Conservation (phyloP, 495 filamentous ascomycete genomes). For the Pseudotulostoma volvatum region DNA sequence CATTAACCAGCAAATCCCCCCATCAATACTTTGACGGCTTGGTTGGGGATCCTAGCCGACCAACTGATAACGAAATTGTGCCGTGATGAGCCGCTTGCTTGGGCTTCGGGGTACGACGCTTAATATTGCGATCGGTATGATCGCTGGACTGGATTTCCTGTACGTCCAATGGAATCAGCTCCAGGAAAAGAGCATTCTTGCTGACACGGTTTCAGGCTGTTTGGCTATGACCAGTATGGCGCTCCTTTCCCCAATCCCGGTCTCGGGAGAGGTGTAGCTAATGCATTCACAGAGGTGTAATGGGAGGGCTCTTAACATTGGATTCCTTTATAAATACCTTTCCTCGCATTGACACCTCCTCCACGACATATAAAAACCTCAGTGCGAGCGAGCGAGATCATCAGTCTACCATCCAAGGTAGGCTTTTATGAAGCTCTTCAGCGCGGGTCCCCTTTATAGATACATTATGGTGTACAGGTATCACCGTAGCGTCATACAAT, state of each 20-base stretch:
- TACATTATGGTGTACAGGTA: constrained; percentile 20
- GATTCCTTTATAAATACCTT: constrained; percentile 37
- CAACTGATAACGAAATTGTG: too few species aligned
- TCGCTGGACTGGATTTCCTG: constrained; percentile 56
- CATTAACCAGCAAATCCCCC: background rate
- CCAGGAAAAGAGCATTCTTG: background rate
- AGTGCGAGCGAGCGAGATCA: constrained; percentile 14
- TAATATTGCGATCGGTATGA: constrained; percentile 47
- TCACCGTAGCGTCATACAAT: constrained; percentile 51
- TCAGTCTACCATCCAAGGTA: constrained; percentile 41
- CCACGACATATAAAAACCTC: constrained; percentile 12
- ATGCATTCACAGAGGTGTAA: constrained; percentile 30
- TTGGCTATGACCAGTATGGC: constrained; percentile 22
- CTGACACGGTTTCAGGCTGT: constrained; percentile 11
- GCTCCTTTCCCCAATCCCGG: background rate
- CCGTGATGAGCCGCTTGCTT: constrained; percentile 23
- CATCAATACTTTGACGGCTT: background rate
- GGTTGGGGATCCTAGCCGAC: too few species aligned
- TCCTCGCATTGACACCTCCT: constrained; percentile 36
- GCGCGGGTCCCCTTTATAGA: too few species aligned
- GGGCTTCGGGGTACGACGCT: constrained; percentile 47
- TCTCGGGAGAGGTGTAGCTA: constrained; percentile 4
- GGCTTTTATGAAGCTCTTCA: too few species aligned
- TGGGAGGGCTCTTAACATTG: constrained; percentile 42
- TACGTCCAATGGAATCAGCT: constrained; percentile 6